Evolutionary conservation across 352 stramenopile genomes (phyloP), one percentile per base, ranked within the genome.

Genomic region (Phytophthora podocarpi): DNA sequence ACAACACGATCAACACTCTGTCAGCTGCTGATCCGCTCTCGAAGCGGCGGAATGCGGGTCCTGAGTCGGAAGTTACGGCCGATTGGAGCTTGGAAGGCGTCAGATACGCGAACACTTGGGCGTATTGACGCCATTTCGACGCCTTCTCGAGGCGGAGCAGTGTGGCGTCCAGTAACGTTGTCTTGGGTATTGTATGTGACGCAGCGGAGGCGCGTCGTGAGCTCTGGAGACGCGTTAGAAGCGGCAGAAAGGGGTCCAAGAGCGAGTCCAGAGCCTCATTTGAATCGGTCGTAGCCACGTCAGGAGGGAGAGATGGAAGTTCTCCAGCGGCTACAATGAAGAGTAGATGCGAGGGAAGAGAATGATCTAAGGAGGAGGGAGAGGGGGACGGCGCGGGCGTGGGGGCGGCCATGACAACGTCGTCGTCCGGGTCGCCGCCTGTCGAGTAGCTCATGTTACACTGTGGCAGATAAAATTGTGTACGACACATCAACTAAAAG

Each of bases 141-240:
- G 70, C 64, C 13, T 76, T 63, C 30, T 78, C 63, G 26, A 77
- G 74, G 3, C 55, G 37, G 9, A 87, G 65, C n/a, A 81, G 46
- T 28, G 59, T 53, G 9, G 27, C 36, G 20, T 81, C 58, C n/a
- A 76, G 31, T 4, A 15, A 12, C 3, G 58, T 67, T 1, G 52
- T 18, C 32, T 67, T 40, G 4, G 32, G 11, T 1, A 47, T 46
- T 1, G 31, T 28, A 15, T 31, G 18, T 0, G 28, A 21, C 11
- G 53, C 7, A 12, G 26, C 23, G n/a, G 31, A 37, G 28, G 36
- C n/a, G 16, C 64, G 55, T 26, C 63, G 66, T 20, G 56, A 52
- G 43, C 70, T 46, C 52, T 86, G 64, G 11, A 89, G 70, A 2
- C 78, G 77, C 21, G 72, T 72, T 5, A 90, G 50, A 31, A 87